Evolutionary conservation across 2,329 filamentous ascomycete genomes (phyloP).

Genomic region (Pseudocercospora eumusae): DNA sequence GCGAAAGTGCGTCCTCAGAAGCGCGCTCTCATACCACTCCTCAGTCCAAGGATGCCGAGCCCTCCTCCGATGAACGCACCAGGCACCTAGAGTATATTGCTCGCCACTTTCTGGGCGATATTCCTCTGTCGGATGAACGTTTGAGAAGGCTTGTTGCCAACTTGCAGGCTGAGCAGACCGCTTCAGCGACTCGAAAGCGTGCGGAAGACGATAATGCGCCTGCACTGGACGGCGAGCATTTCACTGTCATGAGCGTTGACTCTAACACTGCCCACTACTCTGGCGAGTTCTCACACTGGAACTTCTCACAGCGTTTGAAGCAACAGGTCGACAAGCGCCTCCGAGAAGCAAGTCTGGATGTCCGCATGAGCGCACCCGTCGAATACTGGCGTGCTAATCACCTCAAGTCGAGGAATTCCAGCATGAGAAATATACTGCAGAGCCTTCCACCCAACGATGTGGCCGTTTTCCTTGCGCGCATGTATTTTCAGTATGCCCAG

Average conservation of each 20-base stretch:
- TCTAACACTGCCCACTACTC: conserved; percentile 41
- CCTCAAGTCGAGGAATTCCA: conserved; percentile 44
- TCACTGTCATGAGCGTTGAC: conserved; percentile 21
- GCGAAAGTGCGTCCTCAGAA: conserved; percentile 16
- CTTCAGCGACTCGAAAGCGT: conserved; percentile 9
- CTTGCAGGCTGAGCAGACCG: conserved; percentile 14
- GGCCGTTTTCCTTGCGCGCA: conserved; percentile 47
- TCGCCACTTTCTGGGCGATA: conserved; percentile 21
- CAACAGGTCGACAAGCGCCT: conserved; percentile 44
- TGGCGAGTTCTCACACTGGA: conserved; percentile 49
- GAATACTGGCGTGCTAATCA: conserved; percentile 48
- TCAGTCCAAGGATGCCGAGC: background rate
- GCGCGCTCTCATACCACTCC: background rate
- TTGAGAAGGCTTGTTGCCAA: conserved; percentile 22
- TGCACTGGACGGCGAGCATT: conserved; percentile 31
- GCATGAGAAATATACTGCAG: conserved; percentile 43
- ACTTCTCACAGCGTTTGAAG: conserved; percentile 48
- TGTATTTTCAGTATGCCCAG: conserved; percentile 48
- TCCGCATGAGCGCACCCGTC: conserved; percentile 12
- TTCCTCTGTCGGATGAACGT: conserved; percentile 19
- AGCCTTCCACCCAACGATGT: conserved; percentile 49
- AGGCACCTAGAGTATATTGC: conserved; percentile 23
- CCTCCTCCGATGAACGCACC: conserved; percentile 8
- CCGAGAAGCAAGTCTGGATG: conserved; percentile 38
- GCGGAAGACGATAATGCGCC: conserved; percentile 41